phyloP scores from a whole-genome alignment of 352 stramenopile species.

The Pythium angustatum region DNA sequence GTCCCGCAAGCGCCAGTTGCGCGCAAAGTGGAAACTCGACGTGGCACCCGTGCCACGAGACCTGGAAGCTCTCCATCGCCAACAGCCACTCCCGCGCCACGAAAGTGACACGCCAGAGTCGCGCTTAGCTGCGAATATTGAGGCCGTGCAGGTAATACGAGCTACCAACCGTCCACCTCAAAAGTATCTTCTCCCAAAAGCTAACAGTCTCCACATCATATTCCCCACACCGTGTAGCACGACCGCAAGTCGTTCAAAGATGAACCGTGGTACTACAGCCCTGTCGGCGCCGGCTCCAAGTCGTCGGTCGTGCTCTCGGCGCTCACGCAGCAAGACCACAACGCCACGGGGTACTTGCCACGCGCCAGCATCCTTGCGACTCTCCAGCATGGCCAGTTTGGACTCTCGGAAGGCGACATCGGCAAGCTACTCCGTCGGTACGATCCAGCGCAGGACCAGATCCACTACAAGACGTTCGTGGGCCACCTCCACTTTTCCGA shows the following conservation, averaged over 20 bases:
- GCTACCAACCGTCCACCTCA: not conserved
- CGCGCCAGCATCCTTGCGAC: constrained; percentile 35
- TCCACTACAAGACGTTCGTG: constrained; percentile 53
- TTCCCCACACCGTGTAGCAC: not conserved
- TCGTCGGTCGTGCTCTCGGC: constrained; percentile 46
- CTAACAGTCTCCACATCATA: not conserved
- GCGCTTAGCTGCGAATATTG: constrained; percentile 19
- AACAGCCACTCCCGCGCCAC: not conserved
- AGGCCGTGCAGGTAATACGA: constrained; percentile 16
- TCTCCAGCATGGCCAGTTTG: constrained; percentile 41
- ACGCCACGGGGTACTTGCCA: constrained; percentile 38
- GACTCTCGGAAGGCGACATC: constrained; percentile 37
- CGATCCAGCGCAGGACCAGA: constrained; percentile 28
- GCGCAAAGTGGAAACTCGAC: constrained; percentile 23
- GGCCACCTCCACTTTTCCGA: constrained; percentile 37
- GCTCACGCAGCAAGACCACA: constrained; percentile 42
- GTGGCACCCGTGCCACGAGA: constrained; percentile 10
- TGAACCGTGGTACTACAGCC: constrained; percentile 56
- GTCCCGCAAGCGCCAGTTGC: constrained; percentile 15
- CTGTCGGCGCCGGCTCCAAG: constrained; percentile 47
- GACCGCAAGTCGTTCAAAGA: constrained; percentile 61
- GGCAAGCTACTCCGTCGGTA: constrained; percentile 38
- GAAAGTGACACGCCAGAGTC: constrained; percentile 1
- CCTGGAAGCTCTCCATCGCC: not conserved
- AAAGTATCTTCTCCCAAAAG: not conserved